These are phyloP conservation scores for Cystoderma amianthinum DNA, from an alignment of 768 basidiomycete genomes.

Conservation along the genomic window DNA sequence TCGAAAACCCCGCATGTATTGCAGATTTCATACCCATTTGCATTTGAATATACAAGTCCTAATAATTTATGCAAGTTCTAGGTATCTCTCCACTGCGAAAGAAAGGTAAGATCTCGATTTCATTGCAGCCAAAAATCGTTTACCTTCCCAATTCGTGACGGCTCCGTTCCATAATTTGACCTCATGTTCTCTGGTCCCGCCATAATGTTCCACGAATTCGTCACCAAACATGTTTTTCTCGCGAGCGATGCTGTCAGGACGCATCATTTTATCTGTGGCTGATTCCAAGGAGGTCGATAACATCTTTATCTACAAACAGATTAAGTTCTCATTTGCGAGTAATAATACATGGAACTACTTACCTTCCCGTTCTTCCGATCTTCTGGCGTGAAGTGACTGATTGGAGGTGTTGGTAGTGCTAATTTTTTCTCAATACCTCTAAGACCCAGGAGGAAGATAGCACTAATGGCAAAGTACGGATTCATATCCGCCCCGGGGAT, in stretches of 20 bases:
- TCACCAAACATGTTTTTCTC: slow-evolving; percentile 71
- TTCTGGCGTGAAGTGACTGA: slow-evolving; percentile 49
- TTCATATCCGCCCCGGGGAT: slow-evolving; percentile 98
- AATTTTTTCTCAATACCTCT: slow-evolving; percentile 82
- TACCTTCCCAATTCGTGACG: slow-evolving; percentile 93
- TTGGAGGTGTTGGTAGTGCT: slow-evolving; percentile 61
- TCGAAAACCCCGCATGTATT: no score
- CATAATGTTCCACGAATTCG: slow-evolving; percentile 91
- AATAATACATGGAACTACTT: slow-evolving; percentile 7
- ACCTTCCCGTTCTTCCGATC: slow-evolving; percentile 54
- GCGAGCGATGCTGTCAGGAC: slow-evolving; percentile 70
- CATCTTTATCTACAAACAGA: slow-evolving; percentile 53
- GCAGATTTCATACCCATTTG: no score
- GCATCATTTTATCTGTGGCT: slow-evolving; percentile 80
- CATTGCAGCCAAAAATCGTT: slow-evolving; percentile 10
- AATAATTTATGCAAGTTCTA: slow-evolving; percentile 62
- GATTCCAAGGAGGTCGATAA: slow-evolving; percentile 73
- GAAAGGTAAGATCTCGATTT: not conserved
- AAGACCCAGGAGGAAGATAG: slow-evolving; percentile 83
- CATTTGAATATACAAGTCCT: no score
- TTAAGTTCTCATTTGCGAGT: no score
- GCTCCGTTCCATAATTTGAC: slow-evolving; percentile 81
- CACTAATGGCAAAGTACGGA: slow-evolving; percentile 82
- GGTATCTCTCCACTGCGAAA: slow-evolving; percentile 70
- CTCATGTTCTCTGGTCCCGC: slow-evolving; percentile 92